Evolutionary conservation across 805 yeast species (phyloP).

Genomic region (Ogataea paraovalis): DNA sequence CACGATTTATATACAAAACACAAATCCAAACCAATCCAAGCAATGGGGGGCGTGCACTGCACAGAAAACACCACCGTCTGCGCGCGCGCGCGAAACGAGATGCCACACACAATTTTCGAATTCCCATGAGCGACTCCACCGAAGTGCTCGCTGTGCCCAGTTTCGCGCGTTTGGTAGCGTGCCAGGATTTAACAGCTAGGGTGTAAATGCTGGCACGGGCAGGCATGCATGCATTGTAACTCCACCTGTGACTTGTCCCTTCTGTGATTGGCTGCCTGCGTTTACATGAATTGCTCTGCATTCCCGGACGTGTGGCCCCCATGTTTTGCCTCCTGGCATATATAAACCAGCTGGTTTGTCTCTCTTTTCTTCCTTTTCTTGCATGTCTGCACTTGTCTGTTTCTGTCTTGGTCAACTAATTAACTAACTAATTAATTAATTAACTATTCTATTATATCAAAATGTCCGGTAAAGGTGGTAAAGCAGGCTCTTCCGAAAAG

Average conservation of each 20-base stretch:
- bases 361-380: neutral
- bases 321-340: neutral
- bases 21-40: neutral
- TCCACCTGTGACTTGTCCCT: neutral
- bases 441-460: conserved; percentile 4
- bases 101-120: conserved; percentile 15
- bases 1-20: conserved; percentile 14
- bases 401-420: neutral
- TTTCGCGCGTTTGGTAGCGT: conserved; percentile 20
- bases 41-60: neutral
- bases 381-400: neutral
- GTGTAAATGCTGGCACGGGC: conserved; percentile 17
- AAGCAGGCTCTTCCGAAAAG: conserved; percentile 92
- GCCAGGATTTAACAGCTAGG: conserved; percentile 16
- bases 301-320: neutral
- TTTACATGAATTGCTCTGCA: neutral
- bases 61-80: too few species aligned
- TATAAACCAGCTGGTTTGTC: conserved; percentile 2
- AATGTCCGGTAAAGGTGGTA: conserved; percentile 78
- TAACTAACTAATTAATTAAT: neutral
- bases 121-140: conserved; percentile 6
- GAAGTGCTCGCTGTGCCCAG: conserved; percentile 9
- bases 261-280: neutral
- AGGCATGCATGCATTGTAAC: too few species aligned
- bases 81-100: conserved; percentile 9